Evolutionary conservation across 768 basidiomycete species (phyloP).

Genomic region (Kwoniella europaea): DNA sequence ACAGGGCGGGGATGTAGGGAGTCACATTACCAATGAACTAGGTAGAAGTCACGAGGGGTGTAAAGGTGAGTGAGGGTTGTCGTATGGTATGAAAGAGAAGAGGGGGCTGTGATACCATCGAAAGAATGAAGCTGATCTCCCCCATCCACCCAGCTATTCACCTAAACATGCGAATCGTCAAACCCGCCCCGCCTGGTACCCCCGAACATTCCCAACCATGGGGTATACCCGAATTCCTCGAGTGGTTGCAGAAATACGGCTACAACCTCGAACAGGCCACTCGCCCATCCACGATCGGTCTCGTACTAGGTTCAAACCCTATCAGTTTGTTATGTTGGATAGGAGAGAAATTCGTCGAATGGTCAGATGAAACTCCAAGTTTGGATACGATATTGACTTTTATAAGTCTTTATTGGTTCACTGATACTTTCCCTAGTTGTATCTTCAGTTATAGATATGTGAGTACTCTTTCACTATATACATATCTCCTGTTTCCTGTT

Average conservation of each 20-base stretch:
- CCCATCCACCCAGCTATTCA: conserved; percentile 14
- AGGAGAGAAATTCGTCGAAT: conserved; percentile 53
- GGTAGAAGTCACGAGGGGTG: conserved; percentile 43
- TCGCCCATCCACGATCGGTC: conserved; percentile 41
- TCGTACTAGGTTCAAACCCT: conserved; percentile 40
- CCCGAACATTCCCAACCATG: conserved; percentile 9
- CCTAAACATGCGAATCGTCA: conserved; percentile 26
- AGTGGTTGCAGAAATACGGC: conserved; percentile 21
- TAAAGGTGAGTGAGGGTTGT: conserved; percentile 40
- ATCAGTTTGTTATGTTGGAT: conserved; percentile 36
- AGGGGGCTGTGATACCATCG: too few species aligned
- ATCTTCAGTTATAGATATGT: conserved; percentile 52
- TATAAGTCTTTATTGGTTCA: conserved; percentile 53
- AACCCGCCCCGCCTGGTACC: conserved; percentile 19
- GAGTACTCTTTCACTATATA: conserved; percentile 9
- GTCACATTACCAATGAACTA: conserved; percentile 38
- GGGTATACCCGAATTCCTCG: conserved; percentile 13
- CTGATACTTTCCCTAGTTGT: conserved; percentile 44
- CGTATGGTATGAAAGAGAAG: too few species aligned
- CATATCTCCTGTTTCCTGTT: too few species aligned
- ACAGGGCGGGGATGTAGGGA: conserved; percentile 58
- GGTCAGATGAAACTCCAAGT: conserved; percentile 39
- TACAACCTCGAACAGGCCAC: conserved; percentile 51
- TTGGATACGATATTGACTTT: conserved; percentile 44
- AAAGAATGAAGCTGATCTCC: too few species aligned